These are phyloP conservation scores for Aspergillus mulundensis DNA, from an alignment of 495 filamentous ascomycete species.

Conservation along the genomic window DNA sequence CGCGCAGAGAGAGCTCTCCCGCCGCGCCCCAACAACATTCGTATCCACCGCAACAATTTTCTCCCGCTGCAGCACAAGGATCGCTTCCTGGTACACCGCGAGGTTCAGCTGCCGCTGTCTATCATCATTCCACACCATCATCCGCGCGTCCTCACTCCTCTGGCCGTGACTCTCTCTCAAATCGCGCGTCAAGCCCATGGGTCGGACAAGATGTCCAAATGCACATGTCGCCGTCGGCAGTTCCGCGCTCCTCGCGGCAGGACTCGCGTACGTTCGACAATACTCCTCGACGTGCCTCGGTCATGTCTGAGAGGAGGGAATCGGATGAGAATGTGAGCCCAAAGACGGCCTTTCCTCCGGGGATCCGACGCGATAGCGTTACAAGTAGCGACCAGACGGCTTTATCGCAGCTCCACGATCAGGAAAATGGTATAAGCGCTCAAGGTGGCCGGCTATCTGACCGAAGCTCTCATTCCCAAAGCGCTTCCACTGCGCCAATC, in stretches of 20 bases:
- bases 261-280: slow-evolving; percentile 31
- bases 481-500: slow-evolving; percentile 10
- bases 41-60: slow-evolving; percentile 37
- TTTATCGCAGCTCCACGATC: slow-evolving; percentile 15
- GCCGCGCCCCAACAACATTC: slow-evolving; percentile 36
- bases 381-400: slow-evolving; percentile 17
- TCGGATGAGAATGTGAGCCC: slow-evolving; percentile 43
- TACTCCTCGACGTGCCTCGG: slow-evolving; percentile 20
- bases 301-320: slow-evolving; percentile 34
- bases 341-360: slow-evolving; percentile 30
- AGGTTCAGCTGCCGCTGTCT: slow-evolving; percentile 38
- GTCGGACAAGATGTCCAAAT: slow-evolving; percentile 24
- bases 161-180: slow-evolving; percentile 28
- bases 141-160: slow-evolving; percentile 27
- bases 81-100: slow-evolving; percentile 48
- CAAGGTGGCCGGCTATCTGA: slow-evolving; percentile 24
- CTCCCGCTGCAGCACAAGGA: slow-evolving; percentile 34
- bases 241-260: slow-evolving; percentile 24
- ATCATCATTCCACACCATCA: slow-evolving; percentile 35
- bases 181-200: slow-evolving; percentile 36
- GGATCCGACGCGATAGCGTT: slow-evolving; percentile 30
- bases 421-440: slow-evolving; percentile 26
- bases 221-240: slow-evolving; percentile 31
- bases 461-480: slow-evolving; percentile 16
- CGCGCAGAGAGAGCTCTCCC: slow-evolving; percentile 41